Evolutionary conservation across 1,139 yeast species (phyloP), one percentile per base, ranked within the genome.

Genomic region (Candida sanyaensis): DNA sequence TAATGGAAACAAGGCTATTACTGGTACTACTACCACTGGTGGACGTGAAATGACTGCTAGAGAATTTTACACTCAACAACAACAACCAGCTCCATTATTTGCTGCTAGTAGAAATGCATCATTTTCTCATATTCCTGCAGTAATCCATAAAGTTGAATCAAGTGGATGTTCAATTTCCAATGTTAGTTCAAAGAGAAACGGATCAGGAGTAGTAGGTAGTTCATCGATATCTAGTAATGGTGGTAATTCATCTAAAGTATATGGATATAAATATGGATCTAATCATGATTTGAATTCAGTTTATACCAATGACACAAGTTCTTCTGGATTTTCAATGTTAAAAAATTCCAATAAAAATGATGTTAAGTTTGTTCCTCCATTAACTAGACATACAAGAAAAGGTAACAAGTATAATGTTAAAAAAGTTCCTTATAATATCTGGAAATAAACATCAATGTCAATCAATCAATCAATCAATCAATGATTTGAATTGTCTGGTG

Each of bases 251-350:
- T 39, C 41, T 37, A 36, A 26, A 7, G 31, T 41, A 21, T 41
- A 33, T 28, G 44, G 44, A 4, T 27, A 45, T 55, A 44, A 52
- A 58, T 48, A 52, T 51, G 39, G 46, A 29, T 42, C 51, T 26
- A 30, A 32, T 12, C 53, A 60, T 43, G 75, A 71, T 55, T 51
- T 60, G 46, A 52, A 59, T 11, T 69, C 76, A 5, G 58, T 71
- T 44, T 56, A 55, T 50, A 61, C 72, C n/a, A 51, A 49, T 37
- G 71, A 62, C n/a, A 55, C 69, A 24, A 54, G 48, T 37, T 57
- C 55, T 33, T 67, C 75, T 13, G 75, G 75, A 9, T 71, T 72
- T 50, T 69, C 76, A 6, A 66, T 71, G 61, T 61, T 68, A 48
- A 52, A 55, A 53, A 53, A 54, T 50, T 56, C 50, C 44, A 41